Conservation (phyloP, 768 basidiomycete genomes). For the Termitomyces sp. region DNA sequence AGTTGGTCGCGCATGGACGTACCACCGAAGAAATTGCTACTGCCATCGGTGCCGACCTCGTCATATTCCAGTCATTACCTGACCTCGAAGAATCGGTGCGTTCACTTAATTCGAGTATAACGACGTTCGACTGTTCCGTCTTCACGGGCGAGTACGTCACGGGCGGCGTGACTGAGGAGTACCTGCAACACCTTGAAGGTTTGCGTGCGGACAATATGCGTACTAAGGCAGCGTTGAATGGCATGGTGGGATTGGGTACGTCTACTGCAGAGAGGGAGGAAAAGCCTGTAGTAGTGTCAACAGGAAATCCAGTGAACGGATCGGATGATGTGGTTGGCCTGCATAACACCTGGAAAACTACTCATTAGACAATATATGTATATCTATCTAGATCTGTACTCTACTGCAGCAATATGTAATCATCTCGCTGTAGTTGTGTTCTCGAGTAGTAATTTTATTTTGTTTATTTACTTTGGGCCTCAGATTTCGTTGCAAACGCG, state of each 20-base stretch:
- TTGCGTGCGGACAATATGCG: constrained; percentile 82
- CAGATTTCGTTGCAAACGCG: background rate
- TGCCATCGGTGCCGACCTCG: constrained; percentile 90
- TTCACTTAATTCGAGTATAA: constrained; percentile 74
- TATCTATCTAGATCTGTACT: constrained; percentile 9
- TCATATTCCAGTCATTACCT: constrained; percentile 90
- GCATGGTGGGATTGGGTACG: constrained; percentile 25
- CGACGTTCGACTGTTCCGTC: constrained; percentile 91
- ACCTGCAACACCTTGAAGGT: constrained; percentile 69
- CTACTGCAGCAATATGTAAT: constrained; percentile 3
- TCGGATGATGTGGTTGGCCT: constrained; percentile 76
- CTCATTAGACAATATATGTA: constrained; percentile 10
- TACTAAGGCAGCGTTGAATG: constrained; percentile 33
- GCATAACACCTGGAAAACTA: constrained; percentile 62
- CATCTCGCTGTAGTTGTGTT: background rate
- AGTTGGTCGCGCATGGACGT: constrained; percentile 85
- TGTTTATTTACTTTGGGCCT: background rate
- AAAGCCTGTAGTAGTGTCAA: constrained; percentile 17
- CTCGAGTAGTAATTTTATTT: background rate
- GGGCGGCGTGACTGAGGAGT: constrained; percentile 81
- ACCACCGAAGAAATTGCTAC: constrained; percentile 65
- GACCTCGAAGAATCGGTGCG: constrained; percentile 86
- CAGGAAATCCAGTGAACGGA: constrained; percentile 48
- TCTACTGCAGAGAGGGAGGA: constrained; percentile 11
- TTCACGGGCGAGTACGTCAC: constrained; percentile 98